A percentile compares a stretch with the other conserved stretches of the same genome.
Evolutionary conservation across 257 asterid species (phyloP).

Genomic region (Marsdenia floribunda): DNA sequence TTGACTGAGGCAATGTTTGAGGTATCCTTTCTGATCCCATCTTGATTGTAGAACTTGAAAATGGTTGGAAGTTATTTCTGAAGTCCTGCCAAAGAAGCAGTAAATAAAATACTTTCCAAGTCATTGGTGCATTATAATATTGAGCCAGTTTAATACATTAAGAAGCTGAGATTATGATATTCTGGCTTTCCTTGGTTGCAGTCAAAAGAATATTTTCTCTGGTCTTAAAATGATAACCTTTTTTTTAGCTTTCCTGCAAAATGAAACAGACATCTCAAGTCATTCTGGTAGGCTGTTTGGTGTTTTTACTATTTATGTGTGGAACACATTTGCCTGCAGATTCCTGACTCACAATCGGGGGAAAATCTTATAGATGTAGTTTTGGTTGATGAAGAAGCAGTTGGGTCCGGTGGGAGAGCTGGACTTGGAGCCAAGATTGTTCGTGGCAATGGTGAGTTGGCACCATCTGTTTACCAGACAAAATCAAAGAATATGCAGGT

Average conservation of each 20-base stretch:
- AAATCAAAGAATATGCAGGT: conserved; percentile 12
- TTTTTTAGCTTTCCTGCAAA: background rate
- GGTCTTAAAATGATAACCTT: background rate
- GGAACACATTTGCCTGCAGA: conserved; percentile 30
- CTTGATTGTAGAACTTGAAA: background rate
- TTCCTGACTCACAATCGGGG: conserved; percentile 68
- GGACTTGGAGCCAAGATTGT: conserved; percentile 84
- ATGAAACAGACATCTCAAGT: background rate
- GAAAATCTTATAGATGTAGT: conserved; percentile 42
- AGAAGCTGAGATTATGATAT: background rate
- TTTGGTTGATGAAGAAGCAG: conserved; percentile 91
- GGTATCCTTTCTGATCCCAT: conserved; percentile 32
- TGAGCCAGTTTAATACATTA: background rate
- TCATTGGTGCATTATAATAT: background rate
- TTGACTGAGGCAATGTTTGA: conserved; percentile 93
- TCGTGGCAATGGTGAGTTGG: conserved; percentile 25
- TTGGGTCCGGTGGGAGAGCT: conserved; percentile 53
- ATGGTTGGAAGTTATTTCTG: background rate
- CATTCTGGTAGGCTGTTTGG: background rate
- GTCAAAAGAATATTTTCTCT: background rate
- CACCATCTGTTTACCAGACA: conserved; percentile 13
- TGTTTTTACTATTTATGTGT: background rate
- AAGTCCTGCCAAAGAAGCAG: background rate
- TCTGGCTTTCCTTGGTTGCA: background rate
- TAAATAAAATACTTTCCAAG: background rate